These are phyloP conservation scores for Cephaloascus fragrans DNA, from an alignment of 805 yeast genomes.

Conservation along the genomic window DNA sequence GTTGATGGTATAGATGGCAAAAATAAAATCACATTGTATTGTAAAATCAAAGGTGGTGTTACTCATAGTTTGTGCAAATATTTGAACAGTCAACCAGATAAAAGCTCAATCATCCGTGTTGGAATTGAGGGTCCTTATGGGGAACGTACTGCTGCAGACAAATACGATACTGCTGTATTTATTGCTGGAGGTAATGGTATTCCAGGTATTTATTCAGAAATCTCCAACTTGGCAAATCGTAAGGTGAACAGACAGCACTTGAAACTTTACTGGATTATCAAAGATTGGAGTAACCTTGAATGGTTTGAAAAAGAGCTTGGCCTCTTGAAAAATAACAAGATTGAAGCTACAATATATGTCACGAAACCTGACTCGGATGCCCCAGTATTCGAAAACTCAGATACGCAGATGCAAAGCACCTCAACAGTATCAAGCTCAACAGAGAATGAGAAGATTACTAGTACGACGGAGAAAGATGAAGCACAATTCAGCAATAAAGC, in stretches of 20 bases:
- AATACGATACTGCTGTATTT: not conserved
- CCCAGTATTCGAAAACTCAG: too few relatives aligned
- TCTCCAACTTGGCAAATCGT: not conserved
- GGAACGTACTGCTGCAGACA: not conserved
- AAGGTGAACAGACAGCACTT: too few relatives aligned
- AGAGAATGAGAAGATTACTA: too few relatives aligned
- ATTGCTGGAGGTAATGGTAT: not conserved
- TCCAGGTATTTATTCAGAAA: not conserved
- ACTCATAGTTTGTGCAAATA: not conserved
- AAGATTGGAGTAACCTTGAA: not conserved
- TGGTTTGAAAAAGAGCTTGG: too few relatives aligned
- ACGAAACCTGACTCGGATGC: too few relatives aligned
- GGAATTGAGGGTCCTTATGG: not conserved
- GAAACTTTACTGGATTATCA: not conserved
- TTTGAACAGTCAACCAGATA: not conserved
- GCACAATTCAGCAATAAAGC: too few relatives aligned
- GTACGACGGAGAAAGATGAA: too few relatives aligned
- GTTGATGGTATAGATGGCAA: not conserved
- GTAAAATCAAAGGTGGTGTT: not conserved
- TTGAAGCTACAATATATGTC: too few relatives aligned
- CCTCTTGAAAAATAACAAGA: too few relatives aligned
- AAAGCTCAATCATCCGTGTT: not conserved
- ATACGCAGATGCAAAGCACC: too few relatives aligned
- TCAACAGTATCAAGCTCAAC: too few relatives aligned
- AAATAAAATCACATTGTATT: not conserved